Evolutionary conservation across 305 asterid genomes (phyloP).

Genomic region (Fraxinus angustifolia): DNA sequence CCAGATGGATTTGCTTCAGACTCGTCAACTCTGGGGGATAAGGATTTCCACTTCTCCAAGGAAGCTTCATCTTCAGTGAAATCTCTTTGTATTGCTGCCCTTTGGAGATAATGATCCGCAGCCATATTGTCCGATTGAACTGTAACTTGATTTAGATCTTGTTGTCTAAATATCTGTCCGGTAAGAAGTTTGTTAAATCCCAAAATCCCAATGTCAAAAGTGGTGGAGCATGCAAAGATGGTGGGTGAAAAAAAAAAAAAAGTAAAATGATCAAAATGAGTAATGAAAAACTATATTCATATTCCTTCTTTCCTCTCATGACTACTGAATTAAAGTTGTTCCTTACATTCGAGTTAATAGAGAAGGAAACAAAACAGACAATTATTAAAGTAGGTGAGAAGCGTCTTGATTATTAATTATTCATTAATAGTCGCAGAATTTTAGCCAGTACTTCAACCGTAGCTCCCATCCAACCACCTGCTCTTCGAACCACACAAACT

Average conservation of each 20-base stretch:
- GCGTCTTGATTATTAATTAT: not conserved
- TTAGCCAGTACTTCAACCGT: not conserved
- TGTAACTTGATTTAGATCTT: not conserved
- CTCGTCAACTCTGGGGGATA: conserved; percentile 12
- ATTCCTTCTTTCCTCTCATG: not conserved
- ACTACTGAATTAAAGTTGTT: not conserved
- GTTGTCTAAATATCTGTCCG: not conserved
- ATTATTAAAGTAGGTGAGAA: not conserved
- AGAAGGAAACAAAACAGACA: not conserved
- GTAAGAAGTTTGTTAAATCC: not conserved
- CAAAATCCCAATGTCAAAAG: not conserved
- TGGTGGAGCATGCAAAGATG: not conserved
- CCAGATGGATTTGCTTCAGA: conserved; percentile 23
- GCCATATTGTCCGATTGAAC: not conserved
- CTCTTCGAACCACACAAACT: not conserved
- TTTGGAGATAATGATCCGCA: conserved; percentile 21
- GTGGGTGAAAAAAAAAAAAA: not conserved
- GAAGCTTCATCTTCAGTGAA: conserved; percentile 14
- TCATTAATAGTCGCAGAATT: not conserved
- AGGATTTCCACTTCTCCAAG: conserved; percentile 22
- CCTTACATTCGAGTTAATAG: not conserved
- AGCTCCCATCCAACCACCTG: not conserved
- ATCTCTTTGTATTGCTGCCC: conserved; percentile 3
- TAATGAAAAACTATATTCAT: not conserved
- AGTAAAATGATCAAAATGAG: not conserved